Base-by-base conservation (phyloP, 129 eudicot species). In the Ambrosia artemisiifolia region DNA sequence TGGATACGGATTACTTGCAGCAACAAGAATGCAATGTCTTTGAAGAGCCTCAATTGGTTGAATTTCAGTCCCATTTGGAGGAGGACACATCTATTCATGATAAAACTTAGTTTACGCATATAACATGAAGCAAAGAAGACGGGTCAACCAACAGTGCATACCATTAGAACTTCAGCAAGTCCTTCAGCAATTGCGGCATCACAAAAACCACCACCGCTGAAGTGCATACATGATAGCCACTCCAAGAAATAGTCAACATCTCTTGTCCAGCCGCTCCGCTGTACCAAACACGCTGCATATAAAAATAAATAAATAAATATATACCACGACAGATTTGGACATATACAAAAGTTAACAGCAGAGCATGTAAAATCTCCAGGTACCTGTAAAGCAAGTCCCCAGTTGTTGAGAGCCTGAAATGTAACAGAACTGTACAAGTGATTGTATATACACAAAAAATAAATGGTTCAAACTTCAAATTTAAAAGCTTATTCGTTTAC, bases 321-420 rank as follows among this genome's bases (percentile, higher is more conserved):
- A n/a, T 64, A 1, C 10, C 43, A 60, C 2, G 19, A 32, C 10
- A 36, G 55, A 49, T 49, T 49, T 4, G 19, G 9, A 14, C 17
- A 56, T 20, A 56, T 56, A 19, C 17, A 19, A 12, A 20, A 10
- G 55, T 24, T 19, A 3, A 43, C 32, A 24, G 19, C 2, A 43
- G 17, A 60, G 49, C 48, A 56, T 20, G 59, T 70, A 42, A 20
- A 18, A 61, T 69, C 60, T 69, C 9, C 14, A 75, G 75, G 19
- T 16, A 87, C 96, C 91, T 87, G 96, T 85, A 90, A 82, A 32
- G 96, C 93, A 72, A 89, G 93, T 50, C 96, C 96, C 93, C 96
- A 89, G 77, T 90, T 90, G 81, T 90, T 90, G 34, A 90, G 88
- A 59, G 94, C 96, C 96, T 90, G 87, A 38, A 75, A 28, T 42